Evolutionary conservation across 306 rosid species (phyloP).

Genomic region (Rubus idaeus): DNA sequence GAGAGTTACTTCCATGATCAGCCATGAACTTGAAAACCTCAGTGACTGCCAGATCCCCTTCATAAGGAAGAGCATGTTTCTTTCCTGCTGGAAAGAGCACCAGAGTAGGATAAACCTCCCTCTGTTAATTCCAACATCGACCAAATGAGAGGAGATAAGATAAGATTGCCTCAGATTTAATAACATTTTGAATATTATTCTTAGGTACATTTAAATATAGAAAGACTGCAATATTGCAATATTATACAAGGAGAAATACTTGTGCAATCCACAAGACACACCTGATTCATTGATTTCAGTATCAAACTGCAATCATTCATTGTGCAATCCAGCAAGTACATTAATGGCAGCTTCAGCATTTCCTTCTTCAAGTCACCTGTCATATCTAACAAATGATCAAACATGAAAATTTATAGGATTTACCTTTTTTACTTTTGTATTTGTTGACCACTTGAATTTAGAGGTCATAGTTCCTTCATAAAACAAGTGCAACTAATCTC

Average conservation of each 20-base stretch:
- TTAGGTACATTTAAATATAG: not conserved
- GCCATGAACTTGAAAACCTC: constrained; percentile 72
- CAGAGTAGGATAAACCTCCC: constrained; percentile 82
- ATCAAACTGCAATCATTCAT: constrained; percentile 75
- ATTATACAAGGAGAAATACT: not conserved
- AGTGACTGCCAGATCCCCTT: constrained; percentile 69
- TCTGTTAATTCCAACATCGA: constrained; percentile 52
- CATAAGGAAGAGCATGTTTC: constrained; percentile 60
- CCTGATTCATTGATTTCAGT: constrained; percentile 72
- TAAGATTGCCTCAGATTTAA: not conserved
- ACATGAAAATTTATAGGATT: not conserved
- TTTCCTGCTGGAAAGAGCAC: constrained; percentile 80
- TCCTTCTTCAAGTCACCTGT: constrained; percentile 51
- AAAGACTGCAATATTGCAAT: not conserved
- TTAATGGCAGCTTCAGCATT: constrained; percentile 55
- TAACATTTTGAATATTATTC: not conserved
- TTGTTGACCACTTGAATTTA: not conserved
- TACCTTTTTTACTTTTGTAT: not conserved
- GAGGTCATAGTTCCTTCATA: not conserved
- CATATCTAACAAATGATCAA: constrained; percentile 29
- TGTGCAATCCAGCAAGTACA: constrained; percentile 90
- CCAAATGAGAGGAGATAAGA: constrained; percentile 15
- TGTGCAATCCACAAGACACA: constrained; percentile 25
- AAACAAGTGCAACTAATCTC: not conserved
- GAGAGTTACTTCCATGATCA: constrained; percentile 62